A percentile compares a stretch with the other conserved stretches of the same genome.
Conservation (phyloP, 208 protist species). For the Crithidia bombi region DNA sequence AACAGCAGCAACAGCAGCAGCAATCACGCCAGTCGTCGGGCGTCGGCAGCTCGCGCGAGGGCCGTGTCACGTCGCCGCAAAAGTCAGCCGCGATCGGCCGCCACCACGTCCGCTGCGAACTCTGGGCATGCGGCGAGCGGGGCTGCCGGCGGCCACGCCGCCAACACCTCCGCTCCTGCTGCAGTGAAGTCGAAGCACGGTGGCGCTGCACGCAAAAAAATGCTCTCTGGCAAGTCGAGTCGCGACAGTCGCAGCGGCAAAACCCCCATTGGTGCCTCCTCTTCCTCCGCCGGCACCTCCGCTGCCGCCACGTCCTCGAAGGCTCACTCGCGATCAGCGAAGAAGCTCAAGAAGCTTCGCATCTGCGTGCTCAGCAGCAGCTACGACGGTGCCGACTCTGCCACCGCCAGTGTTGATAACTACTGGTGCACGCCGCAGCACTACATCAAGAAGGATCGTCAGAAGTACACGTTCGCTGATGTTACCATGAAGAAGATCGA, state of each 20-base stretch:
- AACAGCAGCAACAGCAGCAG: not conserved
- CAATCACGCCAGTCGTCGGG: not conserved
- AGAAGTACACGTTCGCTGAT: conserved; percentile 73
- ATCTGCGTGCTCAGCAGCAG: conserved; percentile 87
- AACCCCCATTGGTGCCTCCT: not conserved
- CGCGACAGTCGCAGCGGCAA: conserved; percentile 1
- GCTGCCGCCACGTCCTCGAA: not conserved
- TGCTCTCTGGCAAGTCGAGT: not conserved
- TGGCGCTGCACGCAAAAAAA: not conserved
- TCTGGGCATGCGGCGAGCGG: too few relatives aligned
- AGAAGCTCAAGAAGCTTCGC: conserved; percentile 48
- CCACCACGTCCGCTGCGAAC: not conserved
- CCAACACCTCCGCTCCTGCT: not conserved
- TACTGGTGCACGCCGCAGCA: conserved; percentile 83
- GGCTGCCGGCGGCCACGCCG: too few relatives aligned
- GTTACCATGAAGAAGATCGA: conserved; percentile 77
- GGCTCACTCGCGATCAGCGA: conserved; percentile 16
- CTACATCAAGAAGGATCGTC: conserved; percentile 76
- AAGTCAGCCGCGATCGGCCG: conserved; percentile 2
- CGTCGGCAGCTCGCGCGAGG: conserved; percentile 4
- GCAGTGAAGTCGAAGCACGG: not conserved
- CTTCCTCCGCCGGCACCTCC: not conserved
- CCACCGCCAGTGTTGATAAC: conserved; percentile 77
- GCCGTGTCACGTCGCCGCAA: conserved; percentile 18
- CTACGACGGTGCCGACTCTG: conserved; percentile 81